These are phyloP conservation scores for Penicillium parvum DNA, from an alignment of 495 filamentous ascomycete genomes.

Conservation along the genomic window DNA sequence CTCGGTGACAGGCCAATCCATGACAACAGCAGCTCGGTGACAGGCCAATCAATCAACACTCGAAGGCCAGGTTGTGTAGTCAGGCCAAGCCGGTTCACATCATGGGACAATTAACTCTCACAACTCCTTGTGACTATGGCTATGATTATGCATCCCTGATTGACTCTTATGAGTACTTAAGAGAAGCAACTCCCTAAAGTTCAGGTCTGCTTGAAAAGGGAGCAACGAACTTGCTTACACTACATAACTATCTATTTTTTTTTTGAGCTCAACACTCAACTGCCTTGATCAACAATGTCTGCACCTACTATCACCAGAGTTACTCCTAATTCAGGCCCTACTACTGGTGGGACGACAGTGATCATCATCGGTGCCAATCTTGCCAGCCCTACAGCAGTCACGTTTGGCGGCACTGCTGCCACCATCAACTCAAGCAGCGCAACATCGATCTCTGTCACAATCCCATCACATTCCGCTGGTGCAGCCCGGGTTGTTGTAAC, in stretches of 20 bases:
- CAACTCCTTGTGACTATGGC: neutral
- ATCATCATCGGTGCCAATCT: neutral
- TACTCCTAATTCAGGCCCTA: conserved; percentile 2
- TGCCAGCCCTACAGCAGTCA: neutral
- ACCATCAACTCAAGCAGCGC: neutral
- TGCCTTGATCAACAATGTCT: neutral
- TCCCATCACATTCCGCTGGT: neutral
- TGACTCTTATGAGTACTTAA: neutral
- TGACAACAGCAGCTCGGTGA: too few species aligned
- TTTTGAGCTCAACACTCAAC: neutral
- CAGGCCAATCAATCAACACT: neutral
- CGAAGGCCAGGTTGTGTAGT: neutral
- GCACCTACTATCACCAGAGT: neutral
- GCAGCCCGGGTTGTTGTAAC: neutral
- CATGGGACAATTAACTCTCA: neutral
- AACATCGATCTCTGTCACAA: neutral
- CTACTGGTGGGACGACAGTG: neutral
- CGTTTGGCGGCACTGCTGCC: neutral
- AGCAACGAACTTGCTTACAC: neutral
- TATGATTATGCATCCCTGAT: neutral
- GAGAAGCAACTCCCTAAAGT: neutral
- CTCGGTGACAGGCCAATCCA: too few species aligned
- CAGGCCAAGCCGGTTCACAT: neutral
- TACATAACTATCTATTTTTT: neutral
- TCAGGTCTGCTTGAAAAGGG: neutral